A percentile compares a stretch with the other conserved stretches of the same genome.
phyloP scores from a whole-genome alignment of 305 asterid genomes.

The Fraxinus velutina region DNA sequence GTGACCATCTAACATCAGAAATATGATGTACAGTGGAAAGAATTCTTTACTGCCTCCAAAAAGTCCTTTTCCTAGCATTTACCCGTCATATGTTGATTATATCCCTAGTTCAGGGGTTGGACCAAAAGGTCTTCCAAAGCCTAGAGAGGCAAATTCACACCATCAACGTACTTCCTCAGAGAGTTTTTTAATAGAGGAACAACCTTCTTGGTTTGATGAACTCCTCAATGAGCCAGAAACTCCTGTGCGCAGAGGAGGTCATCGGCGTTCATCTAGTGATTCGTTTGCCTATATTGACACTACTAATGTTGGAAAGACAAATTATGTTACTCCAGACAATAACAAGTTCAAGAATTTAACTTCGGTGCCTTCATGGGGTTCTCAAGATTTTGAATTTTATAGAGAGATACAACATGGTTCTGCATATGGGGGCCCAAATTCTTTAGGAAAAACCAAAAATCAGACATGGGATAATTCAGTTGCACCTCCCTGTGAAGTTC shows the following conservation, averaged over 20 bases:
- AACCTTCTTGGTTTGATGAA: conserved; percentile 72
- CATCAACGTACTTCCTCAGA: conserved; percentile 72
- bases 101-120: conserved; percentile 38
- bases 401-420: conserved; percentile 36
- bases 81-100: conserved; percentile 45
- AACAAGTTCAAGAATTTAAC: conserved; percentile 33
- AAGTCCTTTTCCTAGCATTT: conserved; percentile 58
- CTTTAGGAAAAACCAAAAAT: conserved; percentile 27
- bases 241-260: conserved; percentile 59
- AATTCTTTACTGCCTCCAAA: conserved; percentile 60
- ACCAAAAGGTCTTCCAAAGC: conserved; percentile 33
- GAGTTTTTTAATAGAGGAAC: conserved; percentile 53
- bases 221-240: conserved; percentile 72
- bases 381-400: conserved; percentile 43
- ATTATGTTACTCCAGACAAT: conserved; percentile 42
- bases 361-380: conserved; percentile 47
- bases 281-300: conserved; percentile 56
- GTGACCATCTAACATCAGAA: conserved; percentile 48
- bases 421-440: conserved; percentile 30
- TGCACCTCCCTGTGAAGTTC: conserved; percentile 34
- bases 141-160: conserved; percentile 44
- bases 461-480: conserved; percentile 35
- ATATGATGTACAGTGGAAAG: conserved; percentile 42
- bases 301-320: conserved; percentile 34
- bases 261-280: conserved; percentile 73